Evolutionary conservation across 179 eudicot species (phyloP), one percentile per base, ranked within the genome.

Genomic region (Patellifolia procumbens): DNA sequence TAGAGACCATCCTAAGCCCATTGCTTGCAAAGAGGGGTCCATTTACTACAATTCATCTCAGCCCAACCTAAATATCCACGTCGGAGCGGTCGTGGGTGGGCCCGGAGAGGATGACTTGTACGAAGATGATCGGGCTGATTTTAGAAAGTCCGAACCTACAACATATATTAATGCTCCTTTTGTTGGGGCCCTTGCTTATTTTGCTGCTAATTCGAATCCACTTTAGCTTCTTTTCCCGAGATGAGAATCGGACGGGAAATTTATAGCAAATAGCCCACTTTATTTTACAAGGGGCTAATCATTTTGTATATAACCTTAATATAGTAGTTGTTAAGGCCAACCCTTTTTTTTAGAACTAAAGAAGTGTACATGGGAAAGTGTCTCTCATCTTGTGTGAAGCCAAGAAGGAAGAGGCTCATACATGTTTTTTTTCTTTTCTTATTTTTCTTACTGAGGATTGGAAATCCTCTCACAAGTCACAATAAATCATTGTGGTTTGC

Each of bases 91-190:
- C 12, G 97, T 93, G 16, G 97, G 99, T 7, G 99, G 99, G 43
- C 99, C 97, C 0, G 95, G 91, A 5, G 77, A 83, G 37, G 94
- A 95, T 48, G 99, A 95, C 66, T 52, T 49, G 48, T 95, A 87
- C 53, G 90, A 80, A 0, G 99, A 95, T 65, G 83, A 87, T 66
- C 83, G 99, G 82, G 93, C 70, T 11, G 94, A 91, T 88, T 90
- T 85, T 74, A 67, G 85, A 76, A 88, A 91, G 76, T 89, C 97
- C 19, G 99, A 95, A 84, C 99, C 99, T 66, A 91, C 97, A 0
- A 95, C 99, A 0, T 94, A 94, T 48, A 91, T 92, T 22, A 94
- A 94, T 85, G 98, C 97, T 7, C 98, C 98, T 4, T 85, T 95
- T 81, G 95, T 95, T 63, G 99, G 99, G 68, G 95, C 70, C 17